Percentiles rank a stretch among this genome's conserved stretches.
Conservation (phyloP, 148 eudicot species). For the Camellia japonica region DNA sequence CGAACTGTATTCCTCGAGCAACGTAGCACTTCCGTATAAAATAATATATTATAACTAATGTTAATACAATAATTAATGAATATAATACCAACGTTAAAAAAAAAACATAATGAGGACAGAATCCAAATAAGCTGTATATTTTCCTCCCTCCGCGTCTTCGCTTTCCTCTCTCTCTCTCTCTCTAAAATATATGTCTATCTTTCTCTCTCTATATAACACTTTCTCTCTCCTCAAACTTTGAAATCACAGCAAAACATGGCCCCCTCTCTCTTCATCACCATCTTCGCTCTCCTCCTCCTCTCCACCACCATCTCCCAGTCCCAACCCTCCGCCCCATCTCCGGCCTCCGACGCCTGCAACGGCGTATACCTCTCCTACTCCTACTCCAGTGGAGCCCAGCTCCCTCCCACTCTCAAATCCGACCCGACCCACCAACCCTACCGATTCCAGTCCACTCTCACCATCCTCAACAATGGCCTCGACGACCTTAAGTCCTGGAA, state of each 20-base stretch:
- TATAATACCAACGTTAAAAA: too few species aligned
- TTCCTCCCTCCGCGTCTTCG: too few species aligned
- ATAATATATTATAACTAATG: too few species aligned
- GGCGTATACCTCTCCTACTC: constrained; percentile 34
- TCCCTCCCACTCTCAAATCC: constrained; percentile 25
- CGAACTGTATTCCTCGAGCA: too few species aligned
- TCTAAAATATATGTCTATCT: too few species aligned
- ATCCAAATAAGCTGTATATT: too few species aligned
- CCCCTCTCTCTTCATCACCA: background rate
- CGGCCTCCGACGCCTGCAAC: constrained; percentile 35
- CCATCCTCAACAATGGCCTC: constrained; percentile 46
- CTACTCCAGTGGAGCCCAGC: constrained; percentile 4
- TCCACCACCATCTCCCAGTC: background rate
- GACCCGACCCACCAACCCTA: constrained; percentile 43
- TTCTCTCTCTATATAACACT: background rate
- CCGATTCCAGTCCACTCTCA: constrained; percentile 53
- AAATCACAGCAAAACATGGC: constrained; percentile 12
- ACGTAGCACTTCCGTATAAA: too few species aligned
- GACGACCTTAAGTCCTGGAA: constrained; percentile 53
- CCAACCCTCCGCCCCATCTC: constrained; percentile 23
- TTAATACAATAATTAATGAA: too few species aligned
- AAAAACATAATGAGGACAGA: too few species aligned
- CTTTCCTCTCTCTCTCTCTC: too few species aligned
- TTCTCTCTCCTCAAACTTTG: constrained; percentile 11
- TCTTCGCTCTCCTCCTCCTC: constrained; percentile 10